Base-by-base conservation (phyloP, 352 stramenopile species). In the Phytophthora chlamydospora region DNA sequence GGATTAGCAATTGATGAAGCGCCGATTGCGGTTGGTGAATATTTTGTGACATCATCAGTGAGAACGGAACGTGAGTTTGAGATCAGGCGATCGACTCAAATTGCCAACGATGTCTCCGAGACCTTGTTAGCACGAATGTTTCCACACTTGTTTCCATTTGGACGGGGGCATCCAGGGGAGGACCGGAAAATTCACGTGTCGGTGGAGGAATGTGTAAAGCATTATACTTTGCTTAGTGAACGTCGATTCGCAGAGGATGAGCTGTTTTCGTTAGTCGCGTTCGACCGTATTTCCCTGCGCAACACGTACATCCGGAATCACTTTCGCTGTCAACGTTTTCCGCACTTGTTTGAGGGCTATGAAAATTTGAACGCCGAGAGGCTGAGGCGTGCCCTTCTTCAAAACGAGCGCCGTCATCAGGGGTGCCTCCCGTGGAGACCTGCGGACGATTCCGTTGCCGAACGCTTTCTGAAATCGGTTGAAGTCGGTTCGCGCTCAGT, bases 181-280 rank as follows among this genome's bases (percentile, higher is more conserved):
- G 1, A n/a, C 11, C 34, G 47, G 12, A 13, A 34, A 6, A 34
- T 56, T 48, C 17, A n/a, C 38, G n/a, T 59, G 13, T 49, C 40
- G 7, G 17, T 53, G 16, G 32, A 66, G 21, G 48, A 38, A 40
- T 66, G 58, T 21, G 31, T 60, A 17, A 47, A 53, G 12, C 33
- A 60, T 19, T 66, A 66, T 16, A 16, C 13, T 11, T 24, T 51
- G 35, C 43, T 60, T 2, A 66, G 58, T 19, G 10, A n/a, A 7
- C 58, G 58, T 1, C 41, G 34, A 14, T 66, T 66, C 44, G 58
- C 49, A 6, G 48, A 66, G 17, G 34, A 66, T 41, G 48, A 60
- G 42, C 34, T 59, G 38, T 66, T 66, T 40, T 29, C 33, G 24
- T 41, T 66, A 42, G 27, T 54, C 1, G 52, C 32, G 6, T 66